phyloP scores from a whole-genome alignment of 768 basidiomycete species.

The Suillus placidus region DNA sequence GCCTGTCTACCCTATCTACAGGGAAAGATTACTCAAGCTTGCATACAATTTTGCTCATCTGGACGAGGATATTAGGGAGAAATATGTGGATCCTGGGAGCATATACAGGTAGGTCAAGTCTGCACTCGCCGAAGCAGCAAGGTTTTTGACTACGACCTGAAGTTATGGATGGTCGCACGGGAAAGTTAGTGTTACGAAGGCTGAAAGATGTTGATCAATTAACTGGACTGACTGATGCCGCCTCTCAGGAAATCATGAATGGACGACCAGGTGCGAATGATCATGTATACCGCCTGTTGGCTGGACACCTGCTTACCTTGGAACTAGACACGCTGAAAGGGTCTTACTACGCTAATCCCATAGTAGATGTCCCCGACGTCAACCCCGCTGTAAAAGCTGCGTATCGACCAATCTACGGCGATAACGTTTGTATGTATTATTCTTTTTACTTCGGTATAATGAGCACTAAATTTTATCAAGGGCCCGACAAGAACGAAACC shows the following conservation, averaged over 20 bases:
- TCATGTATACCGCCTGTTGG: not conserved
- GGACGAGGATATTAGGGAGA: conserved; percentile 66
- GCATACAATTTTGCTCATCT: conserved; percentile 77
- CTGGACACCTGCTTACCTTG: conserved; percentile 9
- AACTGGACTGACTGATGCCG: not conserved
- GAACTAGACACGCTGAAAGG: conserved; percentile 81
- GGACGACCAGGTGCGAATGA: conserved; percentile 70
- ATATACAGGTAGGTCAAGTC: conserved; percentile 67
- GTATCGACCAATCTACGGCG: conserved; percentile 84
- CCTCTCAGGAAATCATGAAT: conserved; percentile 87
- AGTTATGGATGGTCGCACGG: conserved; percentile 99
- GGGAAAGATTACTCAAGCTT: conserved; percentile 74
- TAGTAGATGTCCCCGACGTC: conserved; percentile 67
- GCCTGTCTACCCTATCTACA: conserved; percentile 54
- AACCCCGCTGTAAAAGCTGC: conserved; percentile 50
- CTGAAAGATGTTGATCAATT: not conserved
- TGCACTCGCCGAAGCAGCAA: not conserved
- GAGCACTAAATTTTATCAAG: conserved; percentile 35
- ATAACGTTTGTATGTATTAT: conserved; percentile 75
- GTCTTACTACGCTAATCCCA: conserved; percentile 87
- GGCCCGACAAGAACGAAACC: conserved; percentile 62
- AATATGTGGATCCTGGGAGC: conserved; percentile 70
- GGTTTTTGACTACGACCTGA: conserved; percentile 5
- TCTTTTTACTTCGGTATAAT: conserved; percentile 2
- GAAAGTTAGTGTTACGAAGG: conserved; percentile 53